phyloP scores from a whole-genome alignment of 2,329 filamentous ascomycete species.

The Exophiala calicioides region DNA sequence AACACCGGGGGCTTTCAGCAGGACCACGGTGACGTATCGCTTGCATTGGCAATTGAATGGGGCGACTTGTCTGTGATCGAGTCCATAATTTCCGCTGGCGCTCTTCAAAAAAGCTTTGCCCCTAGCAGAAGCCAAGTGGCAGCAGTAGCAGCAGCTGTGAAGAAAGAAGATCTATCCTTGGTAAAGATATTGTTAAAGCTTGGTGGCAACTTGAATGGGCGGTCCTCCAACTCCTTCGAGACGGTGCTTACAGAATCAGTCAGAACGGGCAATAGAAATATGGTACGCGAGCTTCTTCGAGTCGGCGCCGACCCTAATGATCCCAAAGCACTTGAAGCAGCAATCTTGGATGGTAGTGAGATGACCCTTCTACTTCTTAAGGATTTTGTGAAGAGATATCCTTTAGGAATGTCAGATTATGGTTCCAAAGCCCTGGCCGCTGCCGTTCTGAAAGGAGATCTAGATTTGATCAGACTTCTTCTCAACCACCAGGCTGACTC shows the following conservation, averaged over 20 bases:
- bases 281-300: background rate
- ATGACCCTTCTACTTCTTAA: slow-evolving; percentile 1
- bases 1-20: background rate
- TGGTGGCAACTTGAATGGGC: background rate
- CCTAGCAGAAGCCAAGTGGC: background rate
- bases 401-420: background rate
- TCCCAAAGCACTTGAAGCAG: background rate
- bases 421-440: background rate
- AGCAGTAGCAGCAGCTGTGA: background rate
- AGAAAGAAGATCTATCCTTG: background rate
- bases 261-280: background rate
- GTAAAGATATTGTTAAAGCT: background rate
- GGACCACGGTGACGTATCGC: background rate
- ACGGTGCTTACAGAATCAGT: background rate
- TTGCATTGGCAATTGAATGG: background rate
- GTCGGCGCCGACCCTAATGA: background rate
- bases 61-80: background rate
- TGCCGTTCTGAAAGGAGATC: background rate
- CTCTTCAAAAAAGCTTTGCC: too few species aligned
- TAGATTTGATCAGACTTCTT: slow-evolving; percentile 2
- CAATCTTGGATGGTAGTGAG: background rate
- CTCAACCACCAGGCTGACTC: background rate
- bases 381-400: background rate
- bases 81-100: background rate
- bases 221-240: background rate